phyloP scores from a whole-genome alignment of 2,329 filamentous ascomycete species.

The Paecilomyces sp. region DNA sequence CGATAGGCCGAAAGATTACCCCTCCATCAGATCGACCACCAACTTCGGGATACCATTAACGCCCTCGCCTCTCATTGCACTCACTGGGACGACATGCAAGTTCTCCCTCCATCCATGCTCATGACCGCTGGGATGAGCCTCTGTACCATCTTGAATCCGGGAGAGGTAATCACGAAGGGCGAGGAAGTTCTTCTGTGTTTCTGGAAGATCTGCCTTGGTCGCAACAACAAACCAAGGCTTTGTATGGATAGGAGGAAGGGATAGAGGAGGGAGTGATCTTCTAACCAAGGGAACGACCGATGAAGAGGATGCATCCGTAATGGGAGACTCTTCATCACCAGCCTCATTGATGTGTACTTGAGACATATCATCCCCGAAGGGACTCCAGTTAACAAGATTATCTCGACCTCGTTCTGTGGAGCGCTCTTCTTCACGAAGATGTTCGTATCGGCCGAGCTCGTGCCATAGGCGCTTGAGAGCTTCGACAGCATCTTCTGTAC shows the following conservation, averaged over 20 bases:
- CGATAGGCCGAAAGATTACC: not conserved
- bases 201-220: constrained; percentile 80
- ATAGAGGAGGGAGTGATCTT: constrained; percentile 37
- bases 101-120: constrained; percentile 54
- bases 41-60: constrained; percentile 50
- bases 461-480: constrained; percentile 79
- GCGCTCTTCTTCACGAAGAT: constrained; percentile 65
- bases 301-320: not conserved
- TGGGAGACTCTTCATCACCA: not conserved
- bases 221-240: constrained; percentile 97
- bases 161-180: constrained; percentile 64
- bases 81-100: constrained; percentile 69
- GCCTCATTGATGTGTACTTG: constrained; percentile 9
- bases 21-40: constrained; percentile 34
- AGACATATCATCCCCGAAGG: constrained; percentile 17
- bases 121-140: constrained; percentile 68
- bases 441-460: constrained; percentile 84
- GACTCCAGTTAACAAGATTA: constrained; percentile 50
- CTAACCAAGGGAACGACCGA: not conserved
- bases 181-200: constrained; percentile 70
- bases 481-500: constrained; percentile 67
- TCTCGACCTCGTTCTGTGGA: constrained; percentile 54
- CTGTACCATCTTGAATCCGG: constrained; percentile 53
- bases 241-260: constrained; percentile 66
- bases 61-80: constrained; percentile 80